Evolutionary conservation across 2,329 filamentous ascomycete genomes (phyloP), one percentile per base, ranked within the genome.

Genomic region (Ilyonectria mors-panacis): DNA sequence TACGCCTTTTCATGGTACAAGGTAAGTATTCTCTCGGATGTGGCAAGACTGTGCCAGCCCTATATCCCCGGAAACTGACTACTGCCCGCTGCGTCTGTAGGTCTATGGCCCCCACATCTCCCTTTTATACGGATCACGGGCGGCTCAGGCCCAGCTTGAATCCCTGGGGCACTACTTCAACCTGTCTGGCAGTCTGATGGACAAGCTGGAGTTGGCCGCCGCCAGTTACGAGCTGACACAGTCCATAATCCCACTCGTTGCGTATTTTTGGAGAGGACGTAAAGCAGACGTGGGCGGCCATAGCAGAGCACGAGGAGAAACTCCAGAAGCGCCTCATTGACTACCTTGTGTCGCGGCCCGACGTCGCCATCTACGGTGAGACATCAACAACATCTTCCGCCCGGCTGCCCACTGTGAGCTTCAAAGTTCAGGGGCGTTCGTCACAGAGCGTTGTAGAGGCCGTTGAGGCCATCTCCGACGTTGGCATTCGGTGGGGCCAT

Each of bases 1-100:
- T 95, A 95, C 78, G 81, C 85, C n/a, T 94, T 95, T 76, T 91
- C 87, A 0, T 95, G 92, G 93, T 95, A 95, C 81, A 95, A 95
- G 78, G 88, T 94, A n/a, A 13, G 37, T 26, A 26, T 26, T 26
- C 26, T 6, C 5, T 6, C 26, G 26, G 26, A 26, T 26, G 26
- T 26, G 26, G 26, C 26, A 26, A 26, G 26, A 6, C 26, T 26
- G 26, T 26, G 26, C 26, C 4, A 26, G 26, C 26, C 26, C 26
- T 26, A 39, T 39, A 39, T 13, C 13, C 10, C 10, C 15, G 13
- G 37, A 39, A 39, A 39, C 37, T 39, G 37, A 39, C 37, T 39
- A 2, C 37, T 39, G 7, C 4, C 3, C 10, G 37, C 37, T 39
- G 9, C 15, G 10, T 39, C 9, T 37, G 10, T 39, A 39, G 37